A percentile compares a stretch with the other conserved stretches of the same genome.
Evolutionary conservation across 2,329 filamentous ascomycete genomes (phyloP).

Genomic region (Aquanectria penicillioides): DNA sequence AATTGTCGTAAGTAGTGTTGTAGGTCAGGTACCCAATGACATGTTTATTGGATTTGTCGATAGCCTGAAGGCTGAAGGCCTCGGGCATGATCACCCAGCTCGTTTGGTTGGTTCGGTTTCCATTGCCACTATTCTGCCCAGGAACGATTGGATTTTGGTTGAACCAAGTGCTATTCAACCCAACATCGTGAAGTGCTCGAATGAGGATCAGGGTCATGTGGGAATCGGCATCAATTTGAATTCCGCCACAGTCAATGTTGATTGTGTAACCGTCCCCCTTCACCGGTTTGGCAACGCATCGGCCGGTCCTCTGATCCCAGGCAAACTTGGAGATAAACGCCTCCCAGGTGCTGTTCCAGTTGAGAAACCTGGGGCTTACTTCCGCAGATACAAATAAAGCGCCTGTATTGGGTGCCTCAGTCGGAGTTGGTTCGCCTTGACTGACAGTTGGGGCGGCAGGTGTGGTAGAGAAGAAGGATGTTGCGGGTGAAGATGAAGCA

Average conservation of each 20-base stretch:
- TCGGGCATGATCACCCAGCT: slow-evolving; percentile 54
- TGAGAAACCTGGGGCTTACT: slow-evolving; percentile 52
- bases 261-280: slow-evolving; percentile 50
- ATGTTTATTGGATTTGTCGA: slow-evolving; percentile 45
- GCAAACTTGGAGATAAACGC: slow-evolving; percentile 52
- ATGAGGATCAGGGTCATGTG: slow-evolving; percentile 53
- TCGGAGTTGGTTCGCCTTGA: slow-evolving; percentile 44
- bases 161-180: slow-evolving; percentile 52
- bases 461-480: slow-evolving; percentile 45
- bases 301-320: slow-evolving; percentile 51
- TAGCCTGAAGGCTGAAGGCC: slow-evolving; percentile 48
- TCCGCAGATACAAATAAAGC: slow-evolving; percentile 45
- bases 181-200: slow-evolving; percentile 51
- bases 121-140: slow-evolving; percentile 42
- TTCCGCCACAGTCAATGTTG: slow-evolving; percentile 49
- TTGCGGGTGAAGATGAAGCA: slow-evolving; percentile 45
- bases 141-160: slow-evolving; percentile 52
- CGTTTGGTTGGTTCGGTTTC: slow-evolving; percentile 36
- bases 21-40: slow-evolving; percentile 49
- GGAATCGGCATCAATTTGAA: slow-evolving; percentile 51
- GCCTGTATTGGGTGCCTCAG: slow-evolving; percentile 41
- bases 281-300: slow-evolving; percentile 46
- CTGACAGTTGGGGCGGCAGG: slow-evolving; percentile 40
- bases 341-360: slow-evolving; percentile 52
- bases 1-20: slow-evolving; percentile 51